A percentile compares a stretch with the other conserved stretches of the same genome.
These are phyloP conservation scores for Leucocoprinus sp. DNA, from an alignment of 768 basidiomycete genomes.

Conservation along the genomic window DNA sequence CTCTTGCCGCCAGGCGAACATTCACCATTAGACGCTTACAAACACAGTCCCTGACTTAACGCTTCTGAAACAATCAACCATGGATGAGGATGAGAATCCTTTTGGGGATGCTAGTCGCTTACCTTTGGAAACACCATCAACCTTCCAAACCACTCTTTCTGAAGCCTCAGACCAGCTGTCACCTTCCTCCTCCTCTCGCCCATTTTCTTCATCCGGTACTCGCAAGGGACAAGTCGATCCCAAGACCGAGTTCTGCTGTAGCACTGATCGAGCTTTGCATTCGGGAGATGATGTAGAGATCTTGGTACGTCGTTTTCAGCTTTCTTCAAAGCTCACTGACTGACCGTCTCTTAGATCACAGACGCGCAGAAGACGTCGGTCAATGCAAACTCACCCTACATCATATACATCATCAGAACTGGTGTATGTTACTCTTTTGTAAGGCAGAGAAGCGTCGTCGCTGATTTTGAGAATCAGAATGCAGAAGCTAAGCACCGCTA, in stretches of 20 bases:
- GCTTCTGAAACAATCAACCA: conserved; percentile 13
- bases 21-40: not conserved
- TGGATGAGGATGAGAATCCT: conserved; percentile 62
- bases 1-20: not conserved
- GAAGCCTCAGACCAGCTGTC: conserved; percentile 54
- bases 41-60: not conserved
- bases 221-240: conserved; percentile 43
- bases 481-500: conserved; percentile 84
- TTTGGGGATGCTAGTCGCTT: conserved; percentile 43
- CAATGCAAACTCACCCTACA: conserved; percentile 85
- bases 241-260: conserved; percentile 76
- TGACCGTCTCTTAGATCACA: conserved; percentile 52
- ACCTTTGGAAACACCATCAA: conserved; percentile 46
- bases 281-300: conserved; percentile 80
- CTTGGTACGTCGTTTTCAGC: conserved; percentile 39
- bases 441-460: conserved; percentile 4
- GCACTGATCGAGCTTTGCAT: conserved; percentile 68
- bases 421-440: conserved; percentile 44
- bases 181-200: conserved; percentile 38
- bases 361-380: conserved; percentile 94
- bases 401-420: conserved; percentile 86
- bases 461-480: conserved; percentile 38
- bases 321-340: conserved; percentile 7
- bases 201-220: conserved; percentile 48
- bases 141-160: conserved; percentile 45